Evolutionary conservation across 1,139 yeast genomes (phyloP).

Genomic region (Hemisphaericaspora subhashii): DNA sequence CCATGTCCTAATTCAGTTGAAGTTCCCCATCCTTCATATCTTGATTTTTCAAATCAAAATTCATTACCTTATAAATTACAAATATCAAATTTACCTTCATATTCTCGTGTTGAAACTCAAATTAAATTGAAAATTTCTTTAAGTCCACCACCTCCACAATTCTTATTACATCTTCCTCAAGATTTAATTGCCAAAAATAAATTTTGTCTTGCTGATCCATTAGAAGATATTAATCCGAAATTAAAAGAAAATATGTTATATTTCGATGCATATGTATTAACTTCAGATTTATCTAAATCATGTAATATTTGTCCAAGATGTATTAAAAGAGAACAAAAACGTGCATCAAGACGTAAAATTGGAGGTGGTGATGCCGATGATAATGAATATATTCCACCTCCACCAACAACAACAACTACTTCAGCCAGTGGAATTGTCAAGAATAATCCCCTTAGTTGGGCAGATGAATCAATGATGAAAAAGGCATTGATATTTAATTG

Average conservation of each 20-base stretch:
- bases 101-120: constrained; percentile 93
- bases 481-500: constrained; percentile 89
- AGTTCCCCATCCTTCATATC: constrained; percentile 32
- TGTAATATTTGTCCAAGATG: constrained; percentile 86
- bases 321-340: constrained; percentile 85
- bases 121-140: constrained; percentile 70
- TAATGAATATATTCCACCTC: not conserved
- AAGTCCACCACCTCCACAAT: constrained; percentile 72
- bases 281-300: constrained; percentile 50
- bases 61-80: constrained; percentile 58
- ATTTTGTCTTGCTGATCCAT: constrained; percentile 58
- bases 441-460: constrained; percentile 58
- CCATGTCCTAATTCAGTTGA: constrained; percentile 37
- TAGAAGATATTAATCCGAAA: constrained; percentile 42
- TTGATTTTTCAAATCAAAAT: constrained; percentile 38
- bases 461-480: constrained; percentile 72
- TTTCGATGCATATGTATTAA: constrained; percentile 67
- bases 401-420: not conserved
- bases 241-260: constrained; percentile 55
- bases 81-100: constrained; percentile 66
- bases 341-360: constrained; percentile 85
- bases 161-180: constrained; percentile 73
- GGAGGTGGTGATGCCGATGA: constrained; percentile 33
- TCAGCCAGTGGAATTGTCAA: constrained; percentile 28
- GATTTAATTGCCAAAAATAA: constrained; percentile 87